A percentile compares a stretch with the other conserved stretches of the same genome.
These are phyloP conservation scores for Aspergillus quadrilineatus DNA, from an alignment of 2,329 filamentous ascomycete genomes.

Conservation along the genomic window DNA sequence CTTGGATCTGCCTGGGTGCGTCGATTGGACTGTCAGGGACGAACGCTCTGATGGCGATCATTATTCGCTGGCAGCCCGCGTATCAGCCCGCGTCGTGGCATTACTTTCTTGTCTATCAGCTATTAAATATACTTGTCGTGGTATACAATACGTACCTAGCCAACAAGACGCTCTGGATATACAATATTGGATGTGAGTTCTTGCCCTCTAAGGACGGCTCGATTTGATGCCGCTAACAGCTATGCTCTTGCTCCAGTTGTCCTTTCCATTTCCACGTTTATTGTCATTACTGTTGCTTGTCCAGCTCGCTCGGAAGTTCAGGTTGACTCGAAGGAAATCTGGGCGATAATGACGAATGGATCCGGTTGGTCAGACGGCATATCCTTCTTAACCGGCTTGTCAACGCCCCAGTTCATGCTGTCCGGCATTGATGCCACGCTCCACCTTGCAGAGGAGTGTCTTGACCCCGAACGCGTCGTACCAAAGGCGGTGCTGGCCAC, in stretches of 20 bases:
- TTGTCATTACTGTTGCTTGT: constrained; percentile 24
- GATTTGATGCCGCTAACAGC: neutral
- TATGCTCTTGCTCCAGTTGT: constrained; percentile 13
- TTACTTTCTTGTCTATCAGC: constrained; percentile 24
- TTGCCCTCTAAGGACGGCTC: neutral
- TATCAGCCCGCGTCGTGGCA: constrained; percentile 23
- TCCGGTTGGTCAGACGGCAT: no score
- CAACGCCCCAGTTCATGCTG: neutral
- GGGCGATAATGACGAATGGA: constrained; percentile 14
- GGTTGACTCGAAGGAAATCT: constrained; percentile 18
- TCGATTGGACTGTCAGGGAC: constrained; percentile 21
- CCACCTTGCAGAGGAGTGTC: neutral
- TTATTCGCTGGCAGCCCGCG: constrained; percentile 23
- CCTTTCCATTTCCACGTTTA: constrained; percentile 22
- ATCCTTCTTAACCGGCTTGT: neutral
- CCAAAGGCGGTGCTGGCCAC: neutral
- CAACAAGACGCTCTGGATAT: constrained; percentile 25
- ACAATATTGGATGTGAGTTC: constrained; percentile 23
- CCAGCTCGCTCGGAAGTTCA: constrained; percentile 18
- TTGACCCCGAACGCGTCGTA: neutral
- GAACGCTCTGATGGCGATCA: constrained; percentile 23
- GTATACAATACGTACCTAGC: constrained; percentile 23
- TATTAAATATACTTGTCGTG: constrained; percentile 18
- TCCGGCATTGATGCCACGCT: neutral
- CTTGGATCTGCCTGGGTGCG: constrained; percentile 24